These are phyloP conservation scores for Hypoxylon sp. DNA, from an alignment of 2,329 filamentous ascomycete genomes.

Conservation along the genomic window DNA sequence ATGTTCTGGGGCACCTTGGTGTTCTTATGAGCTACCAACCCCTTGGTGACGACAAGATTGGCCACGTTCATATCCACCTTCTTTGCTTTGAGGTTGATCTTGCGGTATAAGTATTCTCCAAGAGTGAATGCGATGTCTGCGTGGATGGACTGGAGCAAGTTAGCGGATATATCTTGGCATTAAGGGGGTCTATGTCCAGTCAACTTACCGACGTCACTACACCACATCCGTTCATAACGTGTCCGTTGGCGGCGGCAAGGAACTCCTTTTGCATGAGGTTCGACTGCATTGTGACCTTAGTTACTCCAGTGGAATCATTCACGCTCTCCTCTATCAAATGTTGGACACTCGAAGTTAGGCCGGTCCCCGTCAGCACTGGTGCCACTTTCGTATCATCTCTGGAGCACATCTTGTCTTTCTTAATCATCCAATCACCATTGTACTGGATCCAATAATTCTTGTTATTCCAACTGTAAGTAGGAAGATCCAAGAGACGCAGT, in stretches of 20 bases:
- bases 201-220: conserved; percentile 59
- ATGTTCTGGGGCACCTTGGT: conserved; percentile 49
- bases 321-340: conserved; percentile 6
- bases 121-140: conserved; percentile 74
- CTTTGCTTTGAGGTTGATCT: conserved; percentile 60
- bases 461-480: conserved; percentile 77
- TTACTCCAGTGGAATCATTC: conserved; percentile 34
- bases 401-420: conserved; percentile 59
- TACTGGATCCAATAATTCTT: conserved; percentile 78
- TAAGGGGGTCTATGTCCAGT: background rate
- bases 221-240: conserved; percentile 57
- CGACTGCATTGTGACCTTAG: conserved; percentile 48
- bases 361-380: background rate
- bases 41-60: conserved; percentile 63
- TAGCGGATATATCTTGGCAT: background rate
- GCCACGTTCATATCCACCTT: conserved; percentile 61
- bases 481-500: conserved; percentile 68
- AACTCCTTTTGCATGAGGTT: conserved; percentile 56
- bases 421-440: conserved; percentile 76
- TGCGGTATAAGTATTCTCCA: conserved; percentile 68
- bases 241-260: conserved; percentile 54
- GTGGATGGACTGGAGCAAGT: conserved; percentile 59
- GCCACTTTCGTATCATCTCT: background rate
- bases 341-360: conserved; percentile 9
- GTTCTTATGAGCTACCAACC: conserved; percentile 55